Evolutionary conservation across 1,284 basidiomycete genomes (phyloP).

Genomic region (Puccinia polysora): DNA sequence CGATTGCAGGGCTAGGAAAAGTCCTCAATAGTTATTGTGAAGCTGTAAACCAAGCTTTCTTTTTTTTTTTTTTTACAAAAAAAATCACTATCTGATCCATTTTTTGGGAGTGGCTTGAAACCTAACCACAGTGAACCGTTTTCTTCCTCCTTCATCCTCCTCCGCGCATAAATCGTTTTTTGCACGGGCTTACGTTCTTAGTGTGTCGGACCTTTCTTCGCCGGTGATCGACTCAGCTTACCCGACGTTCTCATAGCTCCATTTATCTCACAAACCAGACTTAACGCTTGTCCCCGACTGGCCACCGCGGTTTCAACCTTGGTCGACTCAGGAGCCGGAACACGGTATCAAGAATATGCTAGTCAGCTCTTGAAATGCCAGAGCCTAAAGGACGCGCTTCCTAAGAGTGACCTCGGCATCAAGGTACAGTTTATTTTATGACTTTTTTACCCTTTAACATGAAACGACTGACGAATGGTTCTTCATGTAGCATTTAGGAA

Average conservation of each 20-base stretch:
- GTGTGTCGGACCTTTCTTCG: slow-evolving; percentile 40
- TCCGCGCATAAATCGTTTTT: neutral
- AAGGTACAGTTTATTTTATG: slow-evolving; percentile 7
- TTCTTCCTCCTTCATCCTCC: neutral
- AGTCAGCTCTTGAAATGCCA: slow-evolving; percentile 20
- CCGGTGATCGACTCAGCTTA: slow-evolving; percentile 39
- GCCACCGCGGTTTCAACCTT: slow-evolving; percentile 20
- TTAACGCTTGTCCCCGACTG: slow-evolving; percentile 16
- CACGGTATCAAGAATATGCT: slow-evolving; percentile 36
- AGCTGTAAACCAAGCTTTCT: slow-evolving; percentile 29
- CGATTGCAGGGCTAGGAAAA: slow-evolving; percentile 33
- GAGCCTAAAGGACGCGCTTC: slow-evolving; percentile 9
- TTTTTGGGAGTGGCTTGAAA: neutral
- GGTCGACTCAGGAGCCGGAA: slow-evolving; percentile 29
- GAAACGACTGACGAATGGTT: neutral
- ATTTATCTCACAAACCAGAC: slow-evolving; percentile 28
- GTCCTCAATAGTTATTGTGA: slow-evolving; percentile 34
- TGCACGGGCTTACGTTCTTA: neutral
- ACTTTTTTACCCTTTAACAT: neutral
- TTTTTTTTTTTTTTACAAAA: too few species aligned
- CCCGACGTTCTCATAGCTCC: slow-evolving; percentile 43
- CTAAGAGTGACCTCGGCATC: slow-evolving; percentile 3
- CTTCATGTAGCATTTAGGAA: slow-evolving; percentile 14
- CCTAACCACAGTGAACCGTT: slow-evolving; percentile 5
- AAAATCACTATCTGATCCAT: too few species aligned